Conservation (phyloP, 495 filamentous ascomycete species). For the Chaetomium cochliodes region DNA sequence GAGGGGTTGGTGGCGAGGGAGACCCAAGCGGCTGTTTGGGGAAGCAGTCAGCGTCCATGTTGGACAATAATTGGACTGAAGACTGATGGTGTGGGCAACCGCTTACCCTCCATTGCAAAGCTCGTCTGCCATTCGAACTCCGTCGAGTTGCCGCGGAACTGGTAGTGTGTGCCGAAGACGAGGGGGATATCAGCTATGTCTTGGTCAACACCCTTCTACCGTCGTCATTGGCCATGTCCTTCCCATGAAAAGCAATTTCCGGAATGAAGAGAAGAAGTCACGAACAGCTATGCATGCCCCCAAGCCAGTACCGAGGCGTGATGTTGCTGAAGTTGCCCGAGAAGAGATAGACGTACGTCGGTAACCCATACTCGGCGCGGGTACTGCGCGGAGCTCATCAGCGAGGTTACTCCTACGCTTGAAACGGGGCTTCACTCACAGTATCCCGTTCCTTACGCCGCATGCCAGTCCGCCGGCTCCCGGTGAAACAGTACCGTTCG, state of each 20-base stretch:
- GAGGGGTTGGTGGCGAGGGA: slow-evolving; percentile 22
- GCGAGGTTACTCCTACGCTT: neutral
- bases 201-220: neutral
- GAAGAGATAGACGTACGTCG: slow-evolving; percentile 42
- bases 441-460: neutral
- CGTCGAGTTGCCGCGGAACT: slow-evolving; percentile 43
- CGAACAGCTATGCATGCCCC: slow-evolving; percentile 39
- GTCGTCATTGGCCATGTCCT: neutral
- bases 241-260: neutral
- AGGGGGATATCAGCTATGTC: slow-evolving; percentile 42
- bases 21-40: slow-evolving; percentile 27
- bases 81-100: neutral
- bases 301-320: slow-evolving; percentile 39
- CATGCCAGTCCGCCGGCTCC: slow-evolving; percentile 17
- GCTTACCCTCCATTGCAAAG: slow-evolving; percentile 36
- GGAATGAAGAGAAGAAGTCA: neutral
- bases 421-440: neutral
- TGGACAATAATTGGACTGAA: neutral
- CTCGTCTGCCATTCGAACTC: slow-evolving; percentile 35
- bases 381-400: neutral
- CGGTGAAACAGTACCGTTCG: neutral
- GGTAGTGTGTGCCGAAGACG: slow-evolving; percentile 45
- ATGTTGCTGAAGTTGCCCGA: slow-evolving; percentile 41
- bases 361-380: slow-evolving; percentile 12
- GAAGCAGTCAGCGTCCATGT: neutral